Evolutionary conservation across 768 basidiomycete genomes (phyloP), one percentile per base, ranked within the genome.

Genomic region (Termitomyces sp.): DNA sequence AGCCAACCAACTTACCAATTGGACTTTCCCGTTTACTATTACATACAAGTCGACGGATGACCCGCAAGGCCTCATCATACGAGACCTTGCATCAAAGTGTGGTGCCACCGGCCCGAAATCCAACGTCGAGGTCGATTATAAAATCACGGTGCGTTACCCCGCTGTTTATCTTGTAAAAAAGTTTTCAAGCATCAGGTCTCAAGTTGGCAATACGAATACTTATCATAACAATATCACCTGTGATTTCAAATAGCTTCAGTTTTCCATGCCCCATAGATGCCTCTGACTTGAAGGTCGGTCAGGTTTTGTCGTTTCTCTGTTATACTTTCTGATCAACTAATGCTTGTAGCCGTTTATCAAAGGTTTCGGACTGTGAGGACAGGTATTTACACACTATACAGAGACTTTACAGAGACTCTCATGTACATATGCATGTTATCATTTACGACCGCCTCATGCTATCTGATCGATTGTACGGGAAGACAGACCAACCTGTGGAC

Each of bases 11-110:
- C 75, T 78, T 61, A 89, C 83, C 5, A 85, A 82, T 61, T 83
- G 91, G 74, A 86, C 84, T 0, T 89, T 94, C 75, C 91, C 91
- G 1, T 89, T 93, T 72, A 64, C 78, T 6, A 75, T 94, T 45
- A 72, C 75, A 46, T 94, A 92, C 73, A 80, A 79, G 39, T 73
- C 76, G 27, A 66, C 78, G 0, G 65, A 74, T 45, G 81, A 90
- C 59, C 85, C 89, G 9, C 75, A 74, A 41, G 68, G 72, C 34
- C 54, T 58, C 6, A 82, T 93, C 22, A 74, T 93, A n/a, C 34
- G 70, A 11, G 88, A 92, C 67, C 64, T 94, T 27, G 81, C 78
- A 2, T 63, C 64, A 9, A 88, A 85, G 64, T 94, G 91, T 66
- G 86, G 86, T 48, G 64, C 82, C 45, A 60, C 64, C 1, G 82